Base-by-base conservation (phyloP, 2,329 filamentous ascomycete species). In the Diplodia scrobiculata region DNA sequence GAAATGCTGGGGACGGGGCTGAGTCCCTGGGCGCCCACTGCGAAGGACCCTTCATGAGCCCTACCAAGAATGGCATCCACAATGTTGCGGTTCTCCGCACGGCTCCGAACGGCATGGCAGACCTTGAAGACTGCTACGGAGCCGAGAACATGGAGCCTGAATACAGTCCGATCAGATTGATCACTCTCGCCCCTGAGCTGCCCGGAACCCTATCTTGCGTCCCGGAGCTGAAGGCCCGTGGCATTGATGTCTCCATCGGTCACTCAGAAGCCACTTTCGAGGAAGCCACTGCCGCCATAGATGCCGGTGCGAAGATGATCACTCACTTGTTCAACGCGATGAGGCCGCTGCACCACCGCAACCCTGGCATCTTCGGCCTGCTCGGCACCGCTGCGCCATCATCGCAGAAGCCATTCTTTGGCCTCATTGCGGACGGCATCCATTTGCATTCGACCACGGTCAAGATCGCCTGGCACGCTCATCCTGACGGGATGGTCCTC, bases 291-390 rank as follows among this genome's bases (percentile, higher is more conserved):
- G 79, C 81, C 4, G 90, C 91, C 21, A 85, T 95, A 3, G 82
- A 81, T n/a, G 84, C 87, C 6, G 92, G 92, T 62, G 91, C 91
- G 1, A 90, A 86, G 58, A 96, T 96, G 91, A 90, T 97, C 70
- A 97, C 92, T 0, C 92, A 97, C 73, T 83, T 97, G 1, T 97
- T 96, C 85, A 97, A 97, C 76, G 92, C 92, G 29, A 97, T 97
- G 92, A 85, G 88, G 0, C 92, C 92, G 14, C 86, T 96, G 60
- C 91, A 95, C 76, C 92, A 97, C 81, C 89, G 93, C 67, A 92
- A 97, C 77, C 92, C 93, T 0, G 92, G 92, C 45, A 87, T 97
- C 71, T 96, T 96, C 75, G 93, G 93, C 32, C 86, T 96, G 0
- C 81, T 97, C 14, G 92, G 92, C 67, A 77, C 76, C 2, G 70